Percentiles rank a stretch among this genome's conserved stretches.
Evolutionary conservation across 78 protist genomes (phyloP).

Genomic region (Dictyostelium firmibasis): DNA sequence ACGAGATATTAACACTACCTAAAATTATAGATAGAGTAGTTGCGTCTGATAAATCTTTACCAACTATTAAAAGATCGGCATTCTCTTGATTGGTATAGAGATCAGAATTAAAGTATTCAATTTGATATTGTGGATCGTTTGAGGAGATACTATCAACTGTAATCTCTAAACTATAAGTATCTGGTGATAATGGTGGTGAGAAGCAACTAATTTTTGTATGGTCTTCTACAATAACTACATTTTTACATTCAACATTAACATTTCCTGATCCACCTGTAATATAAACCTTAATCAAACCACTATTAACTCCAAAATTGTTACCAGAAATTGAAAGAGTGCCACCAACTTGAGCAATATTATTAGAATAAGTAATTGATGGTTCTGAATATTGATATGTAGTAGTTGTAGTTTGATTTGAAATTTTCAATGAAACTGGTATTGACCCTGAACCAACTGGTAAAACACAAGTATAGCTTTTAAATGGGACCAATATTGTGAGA

Average conservation of each 20-base stretch:
- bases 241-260: background rate
- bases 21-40: background rate
- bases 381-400: background rate
- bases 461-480: background rate
- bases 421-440: background rate
- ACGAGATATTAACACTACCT: background rate
- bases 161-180: background rate
- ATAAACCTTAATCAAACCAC: background rate
- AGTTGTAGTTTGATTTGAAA: background rate
- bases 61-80: background rate
- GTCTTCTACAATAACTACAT: background rate
- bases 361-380: background rate
- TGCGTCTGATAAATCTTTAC: background rate
- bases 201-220: background rate
- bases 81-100: background rate
- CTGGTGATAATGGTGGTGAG: background rate
- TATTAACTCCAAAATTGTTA: background rate
- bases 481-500: background rate
- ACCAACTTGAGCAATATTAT: constrained; percentile 5
- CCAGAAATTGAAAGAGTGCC: constrained; percentile 22
- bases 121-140: background rate
- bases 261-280: background rate
- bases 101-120: background rate
- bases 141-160: background rate
- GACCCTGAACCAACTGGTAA: background rate